Conservation (phyloP, 2,329 filamentous ascomycete genomes). For the Gaeumannomyces sp. region DNA sequence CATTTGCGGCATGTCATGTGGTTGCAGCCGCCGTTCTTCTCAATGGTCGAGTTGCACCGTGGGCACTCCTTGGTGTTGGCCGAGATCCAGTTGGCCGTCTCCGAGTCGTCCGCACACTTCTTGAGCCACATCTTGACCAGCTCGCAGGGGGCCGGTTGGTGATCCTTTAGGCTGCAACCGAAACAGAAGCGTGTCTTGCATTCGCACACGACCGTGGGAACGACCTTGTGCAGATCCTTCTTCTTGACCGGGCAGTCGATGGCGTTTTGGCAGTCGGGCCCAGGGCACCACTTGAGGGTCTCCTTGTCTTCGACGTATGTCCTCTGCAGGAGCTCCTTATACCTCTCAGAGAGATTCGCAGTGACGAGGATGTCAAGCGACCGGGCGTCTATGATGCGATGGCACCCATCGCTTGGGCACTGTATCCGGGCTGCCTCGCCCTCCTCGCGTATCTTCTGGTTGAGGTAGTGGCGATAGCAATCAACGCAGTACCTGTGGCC, state of each 20-base stretch:
- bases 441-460: constrained; percentile 90
- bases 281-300: constrained; percentile 93
- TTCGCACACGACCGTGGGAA: constrained; percentile 81
- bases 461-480: constrained; percentile 87
- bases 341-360: constrained; percentile 53
- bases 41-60: constrained; percentile 92
- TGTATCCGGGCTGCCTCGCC: constrained; percentile 93
- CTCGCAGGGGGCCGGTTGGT: constrained; percentile 86
- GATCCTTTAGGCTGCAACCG: constrained; percentile 81
- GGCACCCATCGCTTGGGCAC: constrained; percentile 83
- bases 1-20: constrained; percentile 98
- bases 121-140: constrained; percentile 94
- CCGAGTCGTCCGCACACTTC: constrained; percentile 96
- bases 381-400: constrained; percentile 83
- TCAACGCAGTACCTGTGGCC: constrained; percentile 88
- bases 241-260: constrained; percentile 84
- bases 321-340: constrained; percentile 78
- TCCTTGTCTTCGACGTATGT: constrained; percentile 98
- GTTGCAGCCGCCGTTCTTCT: constrained; percentile 98
- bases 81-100: constrained; percentile 99
- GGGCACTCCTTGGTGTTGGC: constrained; percentile 98
- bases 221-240: constrained; percentile 76
- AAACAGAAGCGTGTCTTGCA: constrained; percentile 93
- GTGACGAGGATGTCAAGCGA: constrained; percentile 74
- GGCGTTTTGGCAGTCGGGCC: constrained; percentile 93